Percentiles rank a stretch among this genome's conserved stretches.
These are phyloP conservation scores for Medicago lupulina DNA, from an alignment of 306 rosid genomes.

Conservation along the genomic window DNA sequence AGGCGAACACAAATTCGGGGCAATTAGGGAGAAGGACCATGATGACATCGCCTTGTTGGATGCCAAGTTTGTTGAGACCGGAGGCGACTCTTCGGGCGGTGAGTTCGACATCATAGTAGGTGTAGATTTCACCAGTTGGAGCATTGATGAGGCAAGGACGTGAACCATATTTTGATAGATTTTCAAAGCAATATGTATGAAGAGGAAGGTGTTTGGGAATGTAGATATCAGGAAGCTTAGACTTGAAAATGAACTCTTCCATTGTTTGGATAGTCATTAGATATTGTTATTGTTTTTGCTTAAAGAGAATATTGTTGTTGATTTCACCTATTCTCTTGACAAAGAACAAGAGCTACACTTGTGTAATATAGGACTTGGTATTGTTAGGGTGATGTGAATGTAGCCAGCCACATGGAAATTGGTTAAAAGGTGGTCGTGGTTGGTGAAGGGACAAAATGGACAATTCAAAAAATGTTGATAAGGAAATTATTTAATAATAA, in stretches of 20 bases:
- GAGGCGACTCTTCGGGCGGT: slow-evolving; percentile 59
- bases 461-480: not conserved
- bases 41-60: slow-evolving; percentile 69
- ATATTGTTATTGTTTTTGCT: not conserved
- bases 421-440: slow-evolving; percentile 38
- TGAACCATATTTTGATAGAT: slow-evolving; percentile 46
- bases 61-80: slow-evolving; percentile 63
- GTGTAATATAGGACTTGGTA: slow-evolving; percentile 28
- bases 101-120: slow-evolving; percentile 54
- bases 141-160: slow-evolving; percentile 70
- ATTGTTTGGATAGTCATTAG: slow-evolving; percentile 2
- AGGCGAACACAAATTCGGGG: slow-evolving; percentile 65
- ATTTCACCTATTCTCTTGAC: not conserved
- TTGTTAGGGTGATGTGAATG: slow-evolving; percentile 33
- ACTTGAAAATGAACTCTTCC: slow-evolving; percentile 62
- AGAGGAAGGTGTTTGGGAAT: slow-evolving; percentile 77
- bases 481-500: not conserved
- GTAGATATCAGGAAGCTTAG: slow-evolving; percentile 67
- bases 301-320: not conserved
- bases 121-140: slow-evolving; percentile 52
- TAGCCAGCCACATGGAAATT: slow-evolving; percentile 20
- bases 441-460: slow-evolving; percentile 52
- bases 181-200: slow-evolving; percentile 61
- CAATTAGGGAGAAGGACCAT: slow-evolving; percentile 82
- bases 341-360: not conserved